Base-by-base conservation (phyloP, 1,284 basidiomycete species). In the Apiotrichum sp. region DNA sequence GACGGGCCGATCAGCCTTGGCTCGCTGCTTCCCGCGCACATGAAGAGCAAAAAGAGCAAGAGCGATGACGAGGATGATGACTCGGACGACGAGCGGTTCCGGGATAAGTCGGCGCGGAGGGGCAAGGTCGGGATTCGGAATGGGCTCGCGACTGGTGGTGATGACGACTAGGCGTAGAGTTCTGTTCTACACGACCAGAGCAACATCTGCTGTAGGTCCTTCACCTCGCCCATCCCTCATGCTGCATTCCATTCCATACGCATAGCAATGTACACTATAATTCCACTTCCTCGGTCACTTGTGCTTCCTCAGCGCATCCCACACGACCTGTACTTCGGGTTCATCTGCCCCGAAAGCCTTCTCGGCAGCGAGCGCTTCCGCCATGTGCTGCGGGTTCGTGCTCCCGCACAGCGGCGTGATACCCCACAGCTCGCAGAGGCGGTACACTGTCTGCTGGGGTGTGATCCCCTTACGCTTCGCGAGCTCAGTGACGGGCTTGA, bases 1-100 rank as follows among this genome's bases (percentile, higher is more conserved):
- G 80, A 82, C 16, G 86, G 86, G 52, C 87, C 88, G 0, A 77
- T 89, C 39, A 78, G 89, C 51, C 76, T 79, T 3, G 83, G 86
- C 65, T 78, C 84, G 1, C 78, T 79, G 13, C 85, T 87, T 1
- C 82, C 81, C 7, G 73, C 78, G 10, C 10, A 53, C 45, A 33
- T 47, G 55, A 22, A 22, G 22, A 22, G 22, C 22, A 22, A 22
- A 22, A 36, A 42, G 52, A 59, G 13, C 36, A 54, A 33, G 33
- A 46, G 34, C 29, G 61, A 62, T 32, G 58, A 57, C 14, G 63
- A 65, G 16, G 57, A 50, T 8, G 67, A 69, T 34, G 22, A 22
- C 22, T 65, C 68, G n/a, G 58, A 62, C 22, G 63, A 61, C 14
- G 33, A 44, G n/a, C 47, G 53, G 32, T 47, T 57, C 52, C 40